These are phyloP conservation scores for Talaromyces sp. DNA, from an alignment of 2,329 filamentous ascomycete genomes.

Conservation along the genomic window DNA sequence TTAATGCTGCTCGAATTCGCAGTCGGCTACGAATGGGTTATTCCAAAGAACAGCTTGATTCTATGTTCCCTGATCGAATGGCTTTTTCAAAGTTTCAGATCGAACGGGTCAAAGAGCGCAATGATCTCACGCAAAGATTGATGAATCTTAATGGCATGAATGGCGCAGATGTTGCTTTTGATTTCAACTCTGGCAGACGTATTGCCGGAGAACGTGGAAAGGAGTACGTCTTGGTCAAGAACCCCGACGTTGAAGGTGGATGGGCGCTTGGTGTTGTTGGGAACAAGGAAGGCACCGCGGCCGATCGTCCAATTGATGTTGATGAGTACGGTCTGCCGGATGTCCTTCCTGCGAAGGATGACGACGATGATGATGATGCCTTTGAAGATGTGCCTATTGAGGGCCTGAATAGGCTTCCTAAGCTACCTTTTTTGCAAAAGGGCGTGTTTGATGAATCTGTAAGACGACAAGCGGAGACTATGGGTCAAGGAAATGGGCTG, in stretches of 20 bases:
- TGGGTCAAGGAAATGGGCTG: conserved; percentile 48
- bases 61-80: conserved; percentile 97
- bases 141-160: conserved; percentile 95
- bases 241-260: conserved; percentile 89
- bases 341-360: conserved; percentile 58
- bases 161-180: conserved; percentile 66
- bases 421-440: conserved; percentile 46
- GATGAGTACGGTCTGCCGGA: conserved; percentile 60
- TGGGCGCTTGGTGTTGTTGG: conserved; percentile 95
- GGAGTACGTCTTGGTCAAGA: conserved; percentile 95
- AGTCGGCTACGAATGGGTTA: conserved; percentile 92
- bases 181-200: conserved; percentile 55
- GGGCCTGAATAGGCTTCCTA: conserved; percentile 80
- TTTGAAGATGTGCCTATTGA: conserved; percentile 94
- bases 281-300: conserved; percentile 73
- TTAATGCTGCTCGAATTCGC: conserved; percentile 86
- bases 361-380: conserved; percentile 68
- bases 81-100: conserved; percentile 96
- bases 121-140: conserved; percentile 87
- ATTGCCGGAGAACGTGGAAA: conserved; percentile 73
- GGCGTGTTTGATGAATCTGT: conserved; percentile 40
- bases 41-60: conserved; percentile 91
- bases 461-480: conserved; percentile 33
- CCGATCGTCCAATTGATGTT: conserved; percentile 88
- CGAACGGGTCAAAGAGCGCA: conserved; percentile 86